Percentiles rank a stretch among this genome's conserved stretches.
These are phyloP conservation scores for Fusarium heterosporum DNA, from an alignment of 2,329 filamentous ascomycete genomes.

Conservation along the genomic window DNA sequence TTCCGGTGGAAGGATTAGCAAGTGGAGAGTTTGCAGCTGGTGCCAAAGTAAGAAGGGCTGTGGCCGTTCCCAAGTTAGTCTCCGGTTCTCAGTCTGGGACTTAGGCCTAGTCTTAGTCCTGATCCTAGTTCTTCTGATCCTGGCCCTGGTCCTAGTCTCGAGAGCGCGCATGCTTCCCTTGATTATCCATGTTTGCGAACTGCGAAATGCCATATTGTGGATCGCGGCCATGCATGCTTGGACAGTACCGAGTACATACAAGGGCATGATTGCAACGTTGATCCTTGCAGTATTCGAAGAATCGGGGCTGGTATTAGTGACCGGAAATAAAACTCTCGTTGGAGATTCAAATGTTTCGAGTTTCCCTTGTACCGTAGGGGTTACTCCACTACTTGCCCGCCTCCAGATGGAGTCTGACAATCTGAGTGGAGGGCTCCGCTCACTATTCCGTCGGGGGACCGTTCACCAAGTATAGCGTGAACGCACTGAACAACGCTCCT, in stretches of 20 bases:
- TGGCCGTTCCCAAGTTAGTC: constrained; percentile 6
- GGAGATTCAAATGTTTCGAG: constrained; percentile 31
- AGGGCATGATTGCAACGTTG: neutral
- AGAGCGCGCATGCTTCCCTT: constrained; percentile 14
- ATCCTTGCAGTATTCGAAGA: constrained; percentile 16
- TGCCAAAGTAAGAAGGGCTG: constrained; percentile 26
- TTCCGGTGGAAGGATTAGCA: constrained; percentile 19
- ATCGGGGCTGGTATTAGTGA: constrained; percentile 11
- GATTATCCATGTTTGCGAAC: constrained; percentile 2
- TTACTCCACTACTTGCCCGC: neutral
- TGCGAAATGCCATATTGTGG: neutral
- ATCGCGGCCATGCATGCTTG: neutral
- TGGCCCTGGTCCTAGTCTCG: constrained; percentile 3
- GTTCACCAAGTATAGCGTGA: neutral
- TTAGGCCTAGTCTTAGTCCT: neutral
- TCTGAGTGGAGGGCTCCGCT: neutral
- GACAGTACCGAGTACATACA: constrained; percentile 1
- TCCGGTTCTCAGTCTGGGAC: neutral
- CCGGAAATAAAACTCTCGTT: constrained; percentile 30
- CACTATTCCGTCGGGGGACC: neutral
- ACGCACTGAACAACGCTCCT: neutral
- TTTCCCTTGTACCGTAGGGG: neutral
- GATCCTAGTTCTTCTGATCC: neutral
- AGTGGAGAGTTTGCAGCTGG: constrained; percentile 30
- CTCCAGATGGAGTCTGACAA: constrained; percentile 13